Base-by-base conservation (phyloP, 1,284 basidiomycete species). In the Heterobasidion occidentale region DNA sequence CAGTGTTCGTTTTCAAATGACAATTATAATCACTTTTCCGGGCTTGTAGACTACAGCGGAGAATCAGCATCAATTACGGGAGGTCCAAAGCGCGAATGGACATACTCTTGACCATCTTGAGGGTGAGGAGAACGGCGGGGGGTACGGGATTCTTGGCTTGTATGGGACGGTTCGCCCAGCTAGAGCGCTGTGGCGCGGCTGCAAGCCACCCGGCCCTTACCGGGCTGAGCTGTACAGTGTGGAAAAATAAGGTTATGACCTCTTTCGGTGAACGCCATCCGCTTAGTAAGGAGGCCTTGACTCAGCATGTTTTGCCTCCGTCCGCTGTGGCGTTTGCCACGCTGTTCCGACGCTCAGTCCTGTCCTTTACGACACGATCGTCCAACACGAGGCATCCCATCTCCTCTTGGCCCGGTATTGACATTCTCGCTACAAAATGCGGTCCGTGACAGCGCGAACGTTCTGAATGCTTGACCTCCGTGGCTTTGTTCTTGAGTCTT, bases 41-140 rank as follows among this genome's bases (percentile, higher is more conserved):
- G 95, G 91, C 83, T 98, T 97, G 88, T 92, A 94, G 73, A 94
- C 92, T 94, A 64, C 14, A 58, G 54, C 15, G 7, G 35, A 57
- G n/a, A 27, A 60, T 78, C 56, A 78, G 68, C 57, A 59, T 56
- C 7, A 12, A 7, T 47, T 36, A 7, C 3, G 27, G 0, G 33
- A 27, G 27, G 11, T 33, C 9, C 53, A n/a, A 36, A 27, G 54
- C 42, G 19, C 6, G 51, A 50, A 47, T 46, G 17, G 50, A 66
- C 70, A 58, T 62, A 86, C 83, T 81, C 80, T 79, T 84, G 70
- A 84, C 82, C 84, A 86, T 85, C 74, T 81, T 83, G 76, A 62
- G 36, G 53, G 53, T n/a, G 38, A 55, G 35, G 56, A 52, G 46
- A 51, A 50, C 38, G 46, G 45, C 45, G 56, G 20, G 20, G 15